Evolutionary conservation across 2,329 filamentous ascomycete species (phyloP), one percentile per base, ranked within the genome.

Genomic region (Pseudogymnoascus sp.): DNA sequence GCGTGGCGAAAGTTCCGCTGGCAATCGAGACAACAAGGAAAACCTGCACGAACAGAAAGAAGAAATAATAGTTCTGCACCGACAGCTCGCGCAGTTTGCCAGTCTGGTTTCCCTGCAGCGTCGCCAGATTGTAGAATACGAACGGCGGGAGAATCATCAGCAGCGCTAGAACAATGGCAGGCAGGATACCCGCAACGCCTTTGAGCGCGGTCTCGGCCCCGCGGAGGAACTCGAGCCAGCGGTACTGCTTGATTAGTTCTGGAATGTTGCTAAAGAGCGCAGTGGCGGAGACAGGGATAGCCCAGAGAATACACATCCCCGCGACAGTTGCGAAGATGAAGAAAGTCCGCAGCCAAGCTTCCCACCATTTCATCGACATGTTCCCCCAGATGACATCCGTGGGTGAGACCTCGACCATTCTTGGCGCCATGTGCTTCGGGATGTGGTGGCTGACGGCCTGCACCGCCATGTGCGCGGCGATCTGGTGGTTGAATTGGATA

Each of bases 401-500:
- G 0, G 94, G 94, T 5, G 91, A 90, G 52, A 99, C 91, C 70
- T 99, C 94, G n/a, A 96, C 88, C 38, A 89, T 82, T 26, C 94
- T 84, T 0, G 94, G 94, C 1, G 90, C 82, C 94, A 99, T 99
- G 48, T 95, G 89, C 67, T 89, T 89, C 1, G 94, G 94, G 0
- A 96, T 73, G 68, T 99, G 94, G 71, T 97, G 91, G 37, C 88
- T 91, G 48, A 95, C 80, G 55, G 90, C 85, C 71, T 99, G 94
- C 71, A 91, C 96, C 61, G 92, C 94, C 94, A 99, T 97, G 69
- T 99, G 94, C 0, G 94, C 94, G 5, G 92, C 92, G 1, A 96
- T 89, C 71, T 99, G 94, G 69, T 96, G 88, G 69, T 99, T 96
- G 79, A 99, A 99, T 71, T 99, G 94, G 63, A 99, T 91, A 67